These are phyloP conservation scores for Solanum lignicaule DNA, from an alignment of 257 asterid genomes.

Conservation along the genomic window DNA sequence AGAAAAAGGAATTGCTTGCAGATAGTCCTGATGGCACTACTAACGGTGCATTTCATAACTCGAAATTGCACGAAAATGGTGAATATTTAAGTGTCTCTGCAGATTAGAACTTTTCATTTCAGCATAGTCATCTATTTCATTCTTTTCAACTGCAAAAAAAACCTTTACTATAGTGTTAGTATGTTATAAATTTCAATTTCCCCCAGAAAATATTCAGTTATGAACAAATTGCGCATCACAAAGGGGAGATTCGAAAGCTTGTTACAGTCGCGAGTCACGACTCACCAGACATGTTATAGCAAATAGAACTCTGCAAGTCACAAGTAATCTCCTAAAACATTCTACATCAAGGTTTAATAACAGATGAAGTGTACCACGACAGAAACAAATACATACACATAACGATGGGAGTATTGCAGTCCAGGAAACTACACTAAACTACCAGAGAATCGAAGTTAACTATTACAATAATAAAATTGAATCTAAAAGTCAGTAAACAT, in stretches of 20 bases:
- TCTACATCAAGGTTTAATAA: not conserved
- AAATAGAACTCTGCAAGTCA: not conserved
- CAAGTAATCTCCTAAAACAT: not conserved
- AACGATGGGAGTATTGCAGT: not conserved
- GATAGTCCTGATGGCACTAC: constrained; percentile 1
- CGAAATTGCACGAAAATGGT: not conserved
- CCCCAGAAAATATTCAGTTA: not conserved
- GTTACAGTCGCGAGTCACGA: not conserved
- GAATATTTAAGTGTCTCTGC: not conserved
- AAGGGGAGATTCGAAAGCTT: not conserved
- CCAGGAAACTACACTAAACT: constrained; percentile 12
- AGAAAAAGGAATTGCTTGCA: not conserved
- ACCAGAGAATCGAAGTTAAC: constrained; percentile 11
- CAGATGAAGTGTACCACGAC: not conserved
- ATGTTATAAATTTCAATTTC: not conserved
- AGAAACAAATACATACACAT: not conserved
- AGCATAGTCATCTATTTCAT: not conserved
- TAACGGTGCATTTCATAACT: not conserved
- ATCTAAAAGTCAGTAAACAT: not conserved
- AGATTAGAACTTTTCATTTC: not conserved
- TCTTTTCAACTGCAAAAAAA: not conserved
- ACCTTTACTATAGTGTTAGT: not conserved
- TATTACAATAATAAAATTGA: constrained; percentile 30
- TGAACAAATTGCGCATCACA: not conserved
- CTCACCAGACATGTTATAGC: not conserved